These are phyloP conservation scores for Cyanidiococcus yangmingshanensis DNA, from an alignment of 23 red algal species.

Conservation along the genomic window DNA sequence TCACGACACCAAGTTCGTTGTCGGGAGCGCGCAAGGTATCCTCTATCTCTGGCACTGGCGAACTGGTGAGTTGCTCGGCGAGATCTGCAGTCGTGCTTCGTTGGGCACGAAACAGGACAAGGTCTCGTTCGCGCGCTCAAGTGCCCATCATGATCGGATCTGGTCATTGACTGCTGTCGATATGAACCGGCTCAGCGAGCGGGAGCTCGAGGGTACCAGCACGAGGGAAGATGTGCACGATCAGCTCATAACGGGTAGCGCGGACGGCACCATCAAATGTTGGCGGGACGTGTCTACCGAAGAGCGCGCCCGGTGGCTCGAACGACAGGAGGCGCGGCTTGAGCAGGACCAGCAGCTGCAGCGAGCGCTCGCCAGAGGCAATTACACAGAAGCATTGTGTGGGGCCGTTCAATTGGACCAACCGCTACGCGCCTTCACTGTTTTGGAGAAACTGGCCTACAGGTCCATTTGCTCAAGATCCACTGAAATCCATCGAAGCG, in stretches of 20 bases:
- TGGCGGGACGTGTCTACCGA: conserved; percentile 17
- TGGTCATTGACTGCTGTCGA: neutral
- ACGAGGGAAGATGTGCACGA: neutral
- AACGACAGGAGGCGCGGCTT: neutral
- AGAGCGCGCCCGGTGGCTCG: neutral
- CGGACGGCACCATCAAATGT: neutral
- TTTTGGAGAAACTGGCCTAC: neutral
- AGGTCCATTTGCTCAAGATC: neutral
- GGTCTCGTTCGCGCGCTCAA: neutral
- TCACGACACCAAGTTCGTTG: neutral
- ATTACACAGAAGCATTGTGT: neutral
- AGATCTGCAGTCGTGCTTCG: neutral
- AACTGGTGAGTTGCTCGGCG: neutral
- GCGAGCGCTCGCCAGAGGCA: neutral
- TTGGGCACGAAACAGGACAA: neutral
- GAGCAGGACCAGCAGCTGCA: neutral
- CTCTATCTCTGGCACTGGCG: conserved; percentile 5
- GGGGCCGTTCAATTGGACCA: neutral
- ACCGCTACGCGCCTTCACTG: neutral
- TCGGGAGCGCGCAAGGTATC: neutral
- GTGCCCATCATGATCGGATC: conserved; percentile 3
- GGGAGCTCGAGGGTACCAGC: neutral
- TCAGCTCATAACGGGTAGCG: neutral
- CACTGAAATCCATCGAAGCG: neutral
- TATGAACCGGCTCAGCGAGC: neutral